Base-by-base conservation (phyloP, 208 protist species). In the Tritrichomonas musculus region DNA sequence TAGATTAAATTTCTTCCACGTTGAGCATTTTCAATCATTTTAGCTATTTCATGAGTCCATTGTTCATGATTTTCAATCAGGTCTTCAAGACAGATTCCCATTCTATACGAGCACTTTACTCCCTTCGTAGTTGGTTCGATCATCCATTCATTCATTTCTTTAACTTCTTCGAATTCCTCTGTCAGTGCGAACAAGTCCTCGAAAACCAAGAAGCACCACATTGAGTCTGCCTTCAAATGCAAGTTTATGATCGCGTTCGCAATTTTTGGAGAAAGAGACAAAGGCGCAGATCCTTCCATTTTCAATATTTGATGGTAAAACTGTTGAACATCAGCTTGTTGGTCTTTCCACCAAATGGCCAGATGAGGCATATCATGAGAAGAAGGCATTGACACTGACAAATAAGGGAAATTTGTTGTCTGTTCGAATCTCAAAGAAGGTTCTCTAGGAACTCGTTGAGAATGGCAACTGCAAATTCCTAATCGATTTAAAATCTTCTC, bases 361-460 rank as follows among this genome's bases (percentile, higher is more conserved):
- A 88, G 39, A 39, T 88, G 77, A 17, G 41, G 77, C 77, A 88
- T 88, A 47, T 88, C 77, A 39, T 88, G 77, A n/a, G 77, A 27
- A 39, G 77, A 88, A 20, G 77, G 77, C 33, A 47, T 88, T 27
- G 47, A 88, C 1, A 88, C 47, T 36, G 41, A 55, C 27, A 88
- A 33, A 36, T 88, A 88, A 17, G 77, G 77, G 47, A 88, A 88
- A 33, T 53, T 49, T 33, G 44, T 27, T 33, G 77, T 88, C 14
- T 8, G 17, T 17, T 88, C 77, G 17, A 88, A 88, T 53, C 77
- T 53, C 57, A 53, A 47, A 47, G 77, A 41, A 17, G 77, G 41
- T 20, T 88, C 77, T 0, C 47, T 0, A 39, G 77, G 77, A 88
- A 88, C 47, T 11, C 77, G 44, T 57, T 88, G 77, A 0, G 41